Percentiles rank a stretch among this genome's conserved stretches.
phyloP scores from a whole-genome alignment of 106 monocot species.

The Acorus calamus region DNA sequence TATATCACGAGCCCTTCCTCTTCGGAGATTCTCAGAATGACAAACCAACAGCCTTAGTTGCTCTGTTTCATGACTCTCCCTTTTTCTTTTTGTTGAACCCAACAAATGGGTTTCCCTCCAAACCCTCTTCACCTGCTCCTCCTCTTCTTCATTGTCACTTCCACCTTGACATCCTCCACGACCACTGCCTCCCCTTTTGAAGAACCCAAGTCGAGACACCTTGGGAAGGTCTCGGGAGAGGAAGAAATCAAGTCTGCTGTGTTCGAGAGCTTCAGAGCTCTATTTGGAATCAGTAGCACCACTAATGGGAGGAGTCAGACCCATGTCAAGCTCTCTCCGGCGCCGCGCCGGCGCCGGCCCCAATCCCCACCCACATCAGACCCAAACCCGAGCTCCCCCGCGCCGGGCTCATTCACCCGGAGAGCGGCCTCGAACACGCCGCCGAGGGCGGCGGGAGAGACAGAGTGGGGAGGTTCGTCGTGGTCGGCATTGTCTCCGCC shows the following conservation, averaged over 20 bases:
- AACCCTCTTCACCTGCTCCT: conserved; percentile 13
- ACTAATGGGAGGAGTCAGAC: neutral
- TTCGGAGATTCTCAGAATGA: too few relatives aligned
- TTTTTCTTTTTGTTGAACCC: neutral
- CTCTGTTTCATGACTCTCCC: neutral
- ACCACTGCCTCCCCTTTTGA: conserved; percentile 2
- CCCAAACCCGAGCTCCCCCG: neutral
- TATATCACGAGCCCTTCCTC: conserved; percentile 3
- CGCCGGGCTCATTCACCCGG: neutral
- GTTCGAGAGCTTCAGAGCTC: conserved; percentile 18
- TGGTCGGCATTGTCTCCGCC: conserved; percentile 1
- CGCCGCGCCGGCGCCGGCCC: conserved; percentile 24
- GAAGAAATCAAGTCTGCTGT: neutral
- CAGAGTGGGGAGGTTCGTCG: too few relatives aligned
- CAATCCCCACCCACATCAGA: conserved; percentile 1
- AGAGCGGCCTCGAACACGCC: neutral
- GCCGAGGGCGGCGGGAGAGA: conserved; percentile 1
- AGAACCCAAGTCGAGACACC: neutral
- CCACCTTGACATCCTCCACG: conserved; percentile 11
- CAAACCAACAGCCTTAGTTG: too few relatives aligned
- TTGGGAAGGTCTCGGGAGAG: conserved; percentile 9
- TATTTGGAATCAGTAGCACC: conserved; percentile 19
- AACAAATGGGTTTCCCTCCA: conserved; percentile 20
- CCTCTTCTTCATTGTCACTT: neutral
- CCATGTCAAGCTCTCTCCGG: conserved; percentile 11